Evolutionary conservation across 805 yeast genomes (phyloP).

Genomic region (Metschnikowia peoriensis): DNA sequence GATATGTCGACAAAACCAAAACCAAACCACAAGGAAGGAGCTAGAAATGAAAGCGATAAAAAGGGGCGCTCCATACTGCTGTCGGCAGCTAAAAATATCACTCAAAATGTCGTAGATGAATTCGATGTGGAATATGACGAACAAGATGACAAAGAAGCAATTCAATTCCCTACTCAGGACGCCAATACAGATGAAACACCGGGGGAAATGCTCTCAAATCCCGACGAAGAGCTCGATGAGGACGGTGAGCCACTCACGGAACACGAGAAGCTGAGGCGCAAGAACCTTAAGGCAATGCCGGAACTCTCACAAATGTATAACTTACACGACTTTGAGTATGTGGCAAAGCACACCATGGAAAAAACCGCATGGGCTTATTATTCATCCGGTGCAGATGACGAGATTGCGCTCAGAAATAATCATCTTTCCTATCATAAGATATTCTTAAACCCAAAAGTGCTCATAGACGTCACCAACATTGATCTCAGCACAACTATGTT

Average conservation of each 20-base stretch:
- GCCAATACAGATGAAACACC: conserved; percentile 11
- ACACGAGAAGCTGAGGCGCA: conserved; percentile 12
- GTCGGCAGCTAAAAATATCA: not conserved
- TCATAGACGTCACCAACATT: conserved; percentile 32
- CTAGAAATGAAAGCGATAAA: not conserved
- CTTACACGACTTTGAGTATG: conserved; percentile 79
- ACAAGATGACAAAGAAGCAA: conserved; percentile 32
- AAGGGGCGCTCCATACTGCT: not conserved
- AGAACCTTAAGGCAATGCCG: conserved; percentile 50
- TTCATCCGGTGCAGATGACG: conserved; percentile 51
- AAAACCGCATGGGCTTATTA: conserved; percentile 83
- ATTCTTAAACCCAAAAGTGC: conserved; percentile 46
- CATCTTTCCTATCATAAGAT: conserved; percentile 40
- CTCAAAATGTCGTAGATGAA: conserved; percentile 14
- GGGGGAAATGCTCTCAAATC: not conserved
- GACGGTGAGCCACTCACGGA: conserved; percentile 16
- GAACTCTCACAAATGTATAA: conserved; percentile 69
- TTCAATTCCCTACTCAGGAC: not conserved
- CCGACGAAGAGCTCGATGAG: conserved; percentile 25
- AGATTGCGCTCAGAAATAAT: conserved; percentile 45
- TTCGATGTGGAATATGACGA: conserved; percentile 31
- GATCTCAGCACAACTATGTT: conserved; percentile 29
- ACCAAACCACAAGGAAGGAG: not conserved
- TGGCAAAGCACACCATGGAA: conserved; percentile 77
- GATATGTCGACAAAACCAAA: conserved; percentile 20